These are phyloP conservation scores for Pestalotiopsis sp. DNA, from an alignment of 2,329 filamentous ascomycete species.

Conservation along the genomic window DNA sequence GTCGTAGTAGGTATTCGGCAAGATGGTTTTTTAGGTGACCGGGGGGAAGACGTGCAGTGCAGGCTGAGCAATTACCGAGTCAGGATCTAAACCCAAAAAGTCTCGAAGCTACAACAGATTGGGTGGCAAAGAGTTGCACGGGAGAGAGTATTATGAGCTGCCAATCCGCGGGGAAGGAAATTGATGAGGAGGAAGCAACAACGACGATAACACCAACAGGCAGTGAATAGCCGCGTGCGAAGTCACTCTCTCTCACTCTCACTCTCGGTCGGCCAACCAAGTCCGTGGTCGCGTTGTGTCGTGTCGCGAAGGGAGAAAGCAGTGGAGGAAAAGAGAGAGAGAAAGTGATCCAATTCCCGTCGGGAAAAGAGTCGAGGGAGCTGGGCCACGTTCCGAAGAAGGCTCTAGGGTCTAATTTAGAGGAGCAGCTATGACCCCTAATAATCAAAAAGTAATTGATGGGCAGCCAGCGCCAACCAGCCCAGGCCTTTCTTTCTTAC, in stretches of 20 bases:
- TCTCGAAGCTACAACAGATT: neutral
- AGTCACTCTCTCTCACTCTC: neutral
- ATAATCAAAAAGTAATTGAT: neutral
- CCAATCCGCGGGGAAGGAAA: neutral
- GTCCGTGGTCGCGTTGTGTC: neutral
- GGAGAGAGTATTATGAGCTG: neutral
- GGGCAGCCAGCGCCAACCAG: too few species aligned
- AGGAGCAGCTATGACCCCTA: conserved; percentile 9
- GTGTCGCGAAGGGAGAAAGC: neutral
- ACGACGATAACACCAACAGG: neutral
- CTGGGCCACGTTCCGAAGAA: neutral
- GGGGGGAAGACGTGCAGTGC: neutral
- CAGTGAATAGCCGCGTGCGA: neutral
- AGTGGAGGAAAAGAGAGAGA: neutral
- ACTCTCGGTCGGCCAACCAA: neutral
- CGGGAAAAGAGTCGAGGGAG: neutral
- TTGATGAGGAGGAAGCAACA: neutral
- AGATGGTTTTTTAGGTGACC: neutral
- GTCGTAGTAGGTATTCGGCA: neutral
- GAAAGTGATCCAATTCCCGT: neutral
- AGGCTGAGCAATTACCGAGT: neutral
- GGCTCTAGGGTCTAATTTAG: conserved; percentile 4
- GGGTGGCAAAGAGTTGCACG: neutral
- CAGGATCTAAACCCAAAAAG: neutral
- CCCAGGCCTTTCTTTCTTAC: neutral